Evolutionary conservation across 768 basidiomycete genomes (phyloP).

Genomic region (Mycena rebaudengoi): DNA sequence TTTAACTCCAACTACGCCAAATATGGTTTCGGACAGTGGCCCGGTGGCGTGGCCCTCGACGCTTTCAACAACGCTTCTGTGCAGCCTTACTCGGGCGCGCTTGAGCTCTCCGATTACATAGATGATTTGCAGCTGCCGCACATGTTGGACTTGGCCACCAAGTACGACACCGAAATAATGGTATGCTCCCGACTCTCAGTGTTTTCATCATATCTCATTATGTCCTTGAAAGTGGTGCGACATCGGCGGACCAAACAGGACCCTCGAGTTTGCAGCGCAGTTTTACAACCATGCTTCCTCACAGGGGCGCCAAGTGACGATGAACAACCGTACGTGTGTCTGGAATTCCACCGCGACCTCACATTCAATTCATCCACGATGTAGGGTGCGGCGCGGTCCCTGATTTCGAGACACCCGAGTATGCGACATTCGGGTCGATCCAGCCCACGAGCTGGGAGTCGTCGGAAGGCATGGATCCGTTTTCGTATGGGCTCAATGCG

Average conservation of each 20-base stretch:
- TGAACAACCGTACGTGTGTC: conserved; percentile 41
- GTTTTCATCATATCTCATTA: not conserved
- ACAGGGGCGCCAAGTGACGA: conserved; percentile 55
- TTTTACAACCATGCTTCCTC: conserved; percentile 52
- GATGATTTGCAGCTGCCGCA: conserved; percentile 60
- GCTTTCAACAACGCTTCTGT: conserved; percentile 54
- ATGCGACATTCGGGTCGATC: conserved; percentile 54
- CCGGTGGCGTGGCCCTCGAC: conserved; percentile 61
- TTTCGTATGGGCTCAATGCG: conserved; percentile 56
- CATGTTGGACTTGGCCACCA: conserved; percentile 54
- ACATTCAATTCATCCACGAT: not conserved
- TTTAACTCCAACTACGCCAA: conserved; percentile 61
- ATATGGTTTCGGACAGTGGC: conserved; percentile 60
- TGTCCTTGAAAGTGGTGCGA: conserved; percentile 61
- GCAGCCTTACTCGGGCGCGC: conserved; percentile 62
- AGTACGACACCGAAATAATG: conserved; percentile 65
- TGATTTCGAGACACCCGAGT: conserved; percentile 67
- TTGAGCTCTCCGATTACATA: conserved; percentile 58
- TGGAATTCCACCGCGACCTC: not conserved
- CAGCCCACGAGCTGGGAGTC: conserved; percentile 64
- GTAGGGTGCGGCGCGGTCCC: conserved; percentile 58
- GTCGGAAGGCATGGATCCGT: conserved; percentile 65
- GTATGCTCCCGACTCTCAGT: conserved; percentile 27
- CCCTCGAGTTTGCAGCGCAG: conserved; percentile 51
- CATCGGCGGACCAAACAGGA: conserved; percentile 60